Conservation (phyloP, 2,329 filamentous ascomycete species). For the Fusarium phyllophilum region DNA sequence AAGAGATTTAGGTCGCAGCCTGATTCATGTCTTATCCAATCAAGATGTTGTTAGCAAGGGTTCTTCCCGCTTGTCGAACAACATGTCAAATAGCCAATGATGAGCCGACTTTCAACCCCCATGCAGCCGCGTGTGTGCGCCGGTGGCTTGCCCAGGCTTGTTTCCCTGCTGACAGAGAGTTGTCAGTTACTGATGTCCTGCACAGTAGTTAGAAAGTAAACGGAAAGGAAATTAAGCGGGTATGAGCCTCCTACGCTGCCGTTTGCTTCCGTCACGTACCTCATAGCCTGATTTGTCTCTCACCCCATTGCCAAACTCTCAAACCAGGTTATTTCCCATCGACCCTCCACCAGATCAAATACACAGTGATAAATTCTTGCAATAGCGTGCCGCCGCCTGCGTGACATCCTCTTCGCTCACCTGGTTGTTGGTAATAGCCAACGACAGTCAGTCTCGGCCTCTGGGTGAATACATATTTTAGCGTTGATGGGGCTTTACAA, state of each 20-base stretch:
- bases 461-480: neutral
- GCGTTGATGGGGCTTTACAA: no score
- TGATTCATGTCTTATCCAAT: neutral
- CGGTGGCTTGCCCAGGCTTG: neutral
- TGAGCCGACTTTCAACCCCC: neutral
- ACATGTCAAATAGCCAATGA: neutral
- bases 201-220: neutral
- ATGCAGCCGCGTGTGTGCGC: neutral
- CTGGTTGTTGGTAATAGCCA: neutral
- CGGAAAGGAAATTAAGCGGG: neutral
- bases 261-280: neutral
- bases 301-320: no score
- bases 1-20: neutral
- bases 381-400: no score
- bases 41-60: neutral
- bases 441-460: no score
- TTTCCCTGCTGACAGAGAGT: neutral
- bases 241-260: rapidly evolving
- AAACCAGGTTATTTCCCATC: no score
- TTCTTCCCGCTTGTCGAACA: rapidly evolving
- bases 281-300: neutral
- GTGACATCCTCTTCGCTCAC: no score
- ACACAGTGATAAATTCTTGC: no score
- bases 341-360: no score
- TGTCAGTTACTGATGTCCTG: neutral